Conservation (phyloP, 73 alveolate species). For the Tetrahymena thermophila region DNA sequence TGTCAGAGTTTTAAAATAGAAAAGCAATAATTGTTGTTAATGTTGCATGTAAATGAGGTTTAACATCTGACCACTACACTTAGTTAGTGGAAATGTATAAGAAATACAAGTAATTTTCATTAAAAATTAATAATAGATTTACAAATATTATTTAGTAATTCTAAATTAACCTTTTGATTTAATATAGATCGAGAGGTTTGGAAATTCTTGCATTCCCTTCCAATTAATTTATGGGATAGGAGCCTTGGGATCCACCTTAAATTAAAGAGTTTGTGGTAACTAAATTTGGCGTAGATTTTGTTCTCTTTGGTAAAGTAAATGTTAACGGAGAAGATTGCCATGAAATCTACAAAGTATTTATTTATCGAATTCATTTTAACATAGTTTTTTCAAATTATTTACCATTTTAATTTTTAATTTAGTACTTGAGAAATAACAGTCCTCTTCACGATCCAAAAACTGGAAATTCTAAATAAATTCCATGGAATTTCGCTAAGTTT, state of each 20-base stretch:
- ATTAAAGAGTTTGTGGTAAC: conserved; percentile 52
- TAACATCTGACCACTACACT: conserved; percentile 44
- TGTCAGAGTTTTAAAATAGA: not conserved
- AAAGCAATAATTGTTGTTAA: conserved; percentile 26
- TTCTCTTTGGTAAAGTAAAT: conserved; percentile 54
- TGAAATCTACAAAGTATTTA: conserved; percentile 31
- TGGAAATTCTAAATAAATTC: conserved; percentile 9
- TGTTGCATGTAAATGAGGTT: conserved; percentile 64
- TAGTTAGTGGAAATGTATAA: conserved; percentile 27
- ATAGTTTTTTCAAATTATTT: not conserved
- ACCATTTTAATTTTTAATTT: not conserved
- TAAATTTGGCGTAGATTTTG: conserved; percentile 54
- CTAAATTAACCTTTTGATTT: not conserved
- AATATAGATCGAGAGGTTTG: conserved; percentile 22
- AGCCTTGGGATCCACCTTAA: conserved; percentile 66
- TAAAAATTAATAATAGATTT: too few species aligned
- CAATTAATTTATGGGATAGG: conserved; percentile 69
- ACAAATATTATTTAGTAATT: too few species aligned
- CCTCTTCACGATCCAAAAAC: not conserved
- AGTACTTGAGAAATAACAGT: not conserved
- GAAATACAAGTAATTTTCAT: not conserved
- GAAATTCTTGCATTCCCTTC: conserved; percentile 67
- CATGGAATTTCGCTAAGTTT: conserved; percentile 67
- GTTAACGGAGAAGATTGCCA: conserved; percentile 62
- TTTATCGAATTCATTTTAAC: not conserved